Percentiles rank a stretch among this genome's conserved stretches.
phyloP scores from a whole-genome alignment of 2,329 filamentous ascomycete genomes.

The Epichloe festucae region DNA sequence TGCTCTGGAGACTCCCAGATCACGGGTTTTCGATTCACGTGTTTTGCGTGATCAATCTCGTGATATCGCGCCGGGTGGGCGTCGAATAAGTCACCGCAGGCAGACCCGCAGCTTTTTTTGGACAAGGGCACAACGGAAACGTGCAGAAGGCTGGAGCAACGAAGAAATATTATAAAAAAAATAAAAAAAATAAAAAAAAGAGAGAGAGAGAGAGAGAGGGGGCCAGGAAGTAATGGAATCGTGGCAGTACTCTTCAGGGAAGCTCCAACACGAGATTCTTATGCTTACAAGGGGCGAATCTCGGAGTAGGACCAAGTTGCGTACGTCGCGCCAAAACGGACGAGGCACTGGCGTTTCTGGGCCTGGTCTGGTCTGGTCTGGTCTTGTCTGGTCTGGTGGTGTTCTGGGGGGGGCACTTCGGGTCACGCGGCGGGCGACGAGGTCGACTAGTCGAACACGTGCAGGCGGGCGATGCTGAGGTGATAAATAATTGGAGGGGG shows the following conservation, averaged over 20 bases:
- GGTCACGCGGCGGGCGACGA: constrained; percentile 9
- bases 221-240: background rate
- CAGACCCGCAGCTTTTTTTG: constrained; percentile 7
- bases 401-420: background rate
- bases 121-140: constrained; percentile 1
- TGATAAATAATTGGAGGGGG: constrained; percentile 5
- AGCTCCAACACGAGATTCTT: constrained; percentile 11
- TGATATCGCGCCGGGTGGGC: constrained; percentile 28
- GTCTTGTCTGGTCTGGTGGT: background rate
- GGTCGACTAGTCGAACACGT: constrained; percentile 9
- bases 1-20: constrained; percentile 26
- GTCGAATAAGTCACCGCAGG: constrained; percentile 18
- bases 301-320: constrained; percentile 3
- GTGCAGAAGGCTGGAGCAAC: background rate
- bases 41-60: constrained; percentile 33
- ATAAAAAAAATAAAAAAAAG: constrained; percentile 3
- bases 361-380: background rate
- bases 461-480: constrained; percentile 6
- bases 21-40: constrained; percentile 33
- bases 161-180: background rate
- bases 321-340: constrained; percentile 2
- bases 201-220: background rate
- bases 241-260: background rate
- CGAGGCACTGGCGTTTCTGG: constrained; percentile 1
- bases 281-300: constrained; percentile 13